phyloP scores from a whole-genome alignment of 768 basidiomycete genomes.

The Grammothele lineata region DNA sequence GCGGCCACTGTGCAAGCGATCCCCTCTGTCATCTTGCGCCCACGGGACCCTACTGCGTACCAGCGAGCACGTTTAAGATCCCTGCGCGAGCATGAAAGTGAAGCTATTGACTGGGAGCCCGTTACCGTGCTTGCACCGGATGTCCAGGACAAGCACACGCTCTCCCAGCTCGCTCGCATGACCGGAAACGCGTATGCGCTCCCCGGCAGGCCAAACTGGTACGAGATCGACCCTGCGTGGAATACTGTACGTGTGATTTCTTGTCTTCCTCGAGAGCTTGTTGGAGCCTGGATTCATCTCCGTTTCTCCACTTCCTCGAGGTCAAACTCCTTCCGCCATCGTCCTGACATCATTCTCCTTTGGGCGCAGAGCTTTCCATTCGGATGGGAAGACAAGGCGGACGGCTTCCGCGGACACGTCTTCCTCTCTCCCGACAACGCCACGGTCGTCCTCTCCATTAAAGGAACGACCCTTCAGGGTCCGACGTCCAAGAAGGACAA shows the following conservation, averaged over 20 bases:
- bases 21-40: constrained; percentile 58
- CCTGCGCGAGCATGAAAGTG: constrained; percentile 42
- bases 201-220: constrained; percentile 74
- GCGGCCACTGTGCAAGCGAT: constrained; percentile 36
- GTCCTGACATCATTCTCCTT: constrained; percentile 5
- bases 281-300: too few species aligned
- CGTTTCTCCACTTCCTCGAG: background rate
- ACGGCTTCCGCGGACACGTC: constrained; percentile 89
- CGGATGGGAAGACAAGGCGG: constrained; percentile 62
- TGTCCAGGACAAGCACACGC: constrained; percentile 70
- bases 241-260: constrained; percentile 38
- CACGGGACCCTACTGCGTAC: constrained; percentile 45
- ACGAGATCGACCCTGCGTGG: constrained; percentile 72
- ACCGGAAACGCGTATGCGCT: constrained; percentile 84
- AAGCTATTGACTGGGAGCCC: constrained; percentile 63
- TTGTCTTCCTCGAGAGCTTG: background rate
- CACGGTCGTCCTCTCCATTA: constrained; percentile 85
- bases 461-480: constrained; percentile 82
- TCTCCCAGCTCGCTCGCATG: constrained; percentile 83
- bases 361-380: constrained; percentile 68
- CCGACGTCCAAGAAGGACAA: constrained; percentile 90
- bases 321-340: too few species aligned
- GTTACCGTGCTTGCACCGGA: constrained; percentile 70
- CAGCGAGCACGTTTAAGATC: constrained; percentile 53
- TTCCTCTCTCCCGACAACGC: constrained; percentile 76